Conservation (phyloP, 768 basidiomycete genomes). For the Saitozyma podzolica region DNA sequence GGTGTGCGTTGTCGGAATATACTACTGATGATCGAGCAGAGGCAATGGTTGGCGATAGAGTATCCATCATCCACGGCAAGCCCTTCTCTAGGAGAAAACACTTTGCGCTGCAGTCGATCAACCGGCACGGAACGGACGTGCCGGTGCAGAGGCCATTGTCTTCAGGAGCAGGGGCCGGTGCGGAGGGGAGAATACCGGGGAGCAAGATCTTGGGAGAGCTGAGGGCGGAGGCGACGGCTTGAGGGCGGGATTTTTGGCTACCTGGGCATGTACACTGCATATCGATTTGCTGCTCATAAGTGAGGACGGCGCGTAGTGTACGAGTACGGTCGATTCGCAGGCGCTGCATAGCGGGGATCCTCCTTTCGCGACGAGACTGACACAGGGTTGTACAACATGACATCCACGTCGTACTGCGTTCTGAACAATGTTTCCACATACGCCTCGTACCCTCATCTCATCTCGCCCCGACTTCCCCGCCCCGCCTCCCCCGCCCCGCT, state of each 20-base stretch:
- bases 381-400: no score
- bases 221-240: constrained; percentile 1
- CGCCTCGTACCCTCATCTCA: no score
- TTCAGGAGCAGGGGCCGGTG: background rate
- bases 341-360: no score
- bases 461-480: no score
- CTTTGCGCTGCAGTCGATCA: constrained; percentile 28
- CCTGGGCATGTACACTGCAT: no score
- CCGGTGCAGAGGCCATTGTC: background rate
- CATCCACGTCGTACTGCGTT: no score
- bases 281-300: no score
- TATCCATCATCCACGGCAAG: constrained; percentile 43
- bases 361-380: no score
- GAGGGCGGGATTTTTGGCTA: background rate
- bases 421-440: no score
- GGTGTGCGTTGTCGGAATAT: background rate
- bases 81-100: constrained; percentile 43
- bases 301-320: no score
- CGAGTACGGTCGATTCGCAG: no score
- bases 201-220: background rate
- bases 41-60: constrained; percentile 38
- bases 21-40: constrained; percentile 10
- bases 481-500: background rate
- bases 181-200: constrained; percentile 4
- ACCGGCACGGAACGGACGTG: constrained; percentile 4